Evolutionary conservation across 2,329 filamentous ascomycete species (phyloP).

Genomic region (Sodiomyces alkalinus): DNA sequence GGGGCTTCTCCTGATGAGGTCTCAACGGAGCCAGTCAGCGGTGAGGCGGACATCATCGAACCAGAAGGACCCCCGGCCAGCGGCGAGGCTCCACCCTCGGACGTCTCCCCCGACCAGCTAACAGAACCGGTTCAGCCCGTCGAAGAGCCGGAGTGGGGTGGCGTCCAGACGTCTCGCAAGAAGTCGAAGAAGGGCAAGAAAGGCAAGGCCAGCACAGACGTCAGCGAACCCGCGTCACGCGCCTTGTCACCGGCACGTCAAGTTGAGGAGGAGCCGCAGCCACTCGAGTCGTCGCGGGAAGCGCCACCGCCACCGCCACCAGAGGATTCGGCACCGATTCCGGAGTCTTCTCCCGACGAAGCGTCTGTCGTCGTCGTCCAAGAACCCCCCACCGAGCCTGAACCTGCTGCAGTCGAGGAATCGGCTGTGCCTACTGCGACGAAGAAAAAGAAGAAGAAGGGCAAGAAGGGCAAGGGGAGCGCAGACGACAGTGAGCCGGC

Average conservation of each 20-base stretch:
- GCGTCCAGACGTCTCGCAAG: constrained; percentile 4
- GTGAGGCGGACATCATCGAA: too few relatives aligned
- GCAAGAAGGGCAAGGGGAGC: constrained; percentile 1
- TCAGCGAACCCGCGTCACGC: constrained; percentile 6
- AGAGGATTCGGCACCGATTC: too few relatives aligned
- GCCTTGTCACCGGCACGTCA: constrained; percentile 3
- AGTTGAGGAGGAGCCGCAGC: too few relatives aligned
- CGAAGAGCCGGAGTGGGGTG: constrained; percentile 1
- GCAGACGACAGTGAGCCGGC: not conserved
- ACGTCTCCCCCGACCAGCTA: constrained; percentile 1
- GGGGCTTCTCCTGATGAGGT: too few relatives aligned
- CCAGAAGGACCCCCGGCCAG: too few relatives aligned
- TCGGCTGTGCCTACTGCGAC: constrained; percentile 2
- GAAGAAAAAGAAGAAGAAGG: constrained; percentile 17
- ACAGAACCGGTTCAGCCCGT: not conserved
- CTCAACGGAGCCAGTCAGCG: too few relatives aligned
- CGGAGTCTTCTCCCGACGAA: not conserved
- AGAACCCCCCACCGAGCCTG: constrained; percentile 1
- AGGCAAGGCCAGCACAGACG: constrained; percentile 14
- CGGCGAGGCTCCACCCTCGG: too few relatives aligned
- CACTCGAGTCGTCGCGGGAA: too few relatives aligned
- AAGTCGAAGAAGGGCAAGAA: constrained; percentile 25
- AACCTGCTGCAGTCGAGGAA: constrained; percentile 2
- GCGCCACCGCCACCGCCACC: too few relatives aligned
- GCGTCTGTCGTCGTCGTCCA: not conserved